phyloP scores from a whole-genome alignment of 768 basidiomycete genomes.

The Hebeloma cylindrosporum region DNA sequence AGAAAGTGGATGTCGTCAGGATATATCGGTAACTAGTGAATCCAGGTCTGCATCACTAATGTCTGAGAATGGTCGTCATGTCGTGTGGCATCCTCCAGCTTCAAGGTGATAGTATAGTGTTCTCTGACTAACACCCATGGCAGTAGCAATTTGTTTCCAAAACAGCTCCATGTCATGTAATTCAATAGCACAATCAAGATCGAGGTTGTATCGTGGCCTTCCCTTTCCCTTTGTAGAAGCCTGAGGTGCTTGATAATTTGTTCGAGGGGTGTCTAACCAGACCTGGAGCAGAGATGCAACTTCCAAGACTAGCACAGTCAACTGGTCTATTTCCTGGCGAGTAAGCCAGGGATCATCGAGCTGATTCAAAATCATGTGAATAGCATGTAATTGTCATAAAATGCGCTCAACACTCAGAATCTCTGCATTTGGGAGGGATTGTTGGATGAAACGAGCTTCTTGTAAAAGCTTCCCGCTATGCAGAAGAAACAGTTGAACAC shows the following conservation, averaged over 20 bases:
- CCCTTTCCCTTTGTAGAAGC: conserved; percentile 8
- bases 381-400: conserved; percentile 8
- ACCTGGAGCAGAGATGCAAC: conserved; percentile 2
- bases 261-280: conserved; percentile 4
- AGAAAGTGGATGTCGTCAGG: conserved; percentile 23
- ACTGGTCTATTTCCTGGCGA: background rate
- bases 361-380: conserved; percentile 4
- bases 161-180: conserved; percentile 27
- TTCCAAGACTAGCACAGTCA: conserved; percentile 1
- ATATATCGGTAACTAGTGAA: conserved; percentile 18
- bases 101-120: conserved; percentile 23
- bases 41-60: conserved; percentile 24
- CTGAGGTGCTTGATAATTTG: background rate
- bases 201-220: conserved; percentile 20
- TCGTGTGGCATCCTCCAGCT: conserved; percentile 12
- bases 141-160: conserved; percentile 23
- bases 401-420: conserved; percentile 4
- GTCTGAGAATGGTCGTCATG: conserved; percentile 12
- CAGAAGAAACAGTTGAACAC: conserved; percentile 7
- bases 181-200: conserved; percentile 19
- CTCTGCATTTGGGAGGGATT: conserved; percentile 14
- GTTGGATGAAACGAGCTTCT: conserved; percentile 9
- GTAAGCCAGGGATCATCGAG: conserved; percentile 9
- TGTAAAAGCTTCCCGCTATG: conserved; percentile 7
- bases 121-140: conserved; percentile 18